A percentile compares a stretch with the other conserved stretches of the same genome.
Conservation (phyloP, 225 moss, liverwort and hornwort genomes). For the Bryoerythrophyllum caledonicum region DNA sequence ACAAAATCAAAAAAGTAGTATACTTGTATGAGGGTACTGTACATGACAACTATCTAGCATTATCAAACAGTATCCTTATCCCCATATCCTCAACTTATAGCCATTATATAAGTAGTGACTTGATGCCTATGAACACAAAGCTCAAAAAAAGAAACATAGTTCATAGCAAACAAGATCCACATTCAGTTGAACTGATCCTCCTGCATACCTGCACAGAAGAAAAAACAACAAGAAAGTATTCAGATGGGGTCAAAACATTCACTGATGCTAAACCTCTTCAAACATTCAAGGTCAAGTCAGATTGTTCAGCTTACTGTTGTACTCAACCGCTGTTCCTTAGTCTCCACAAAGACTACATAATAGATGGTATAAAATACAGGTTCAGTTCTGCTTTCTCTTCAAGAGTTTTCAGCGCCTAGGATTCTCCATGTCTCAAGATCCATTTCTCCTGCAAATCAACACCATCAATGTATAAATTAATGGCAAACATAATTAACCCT, state of each 20-base stretch:
- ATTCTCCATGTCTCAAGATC: conserved; percentile 13
- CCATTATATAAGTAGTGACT: neutral
- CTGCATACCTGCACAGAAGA: neutral
- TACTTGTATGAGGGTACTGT: too few relatives aligned
- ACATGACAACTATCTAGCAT: neutral
- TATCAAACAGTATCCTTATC: neutral
- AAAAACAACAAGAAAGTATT: neutral
- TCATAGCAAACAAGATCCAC: neutral
- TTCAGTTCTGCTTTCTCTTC: neutral
- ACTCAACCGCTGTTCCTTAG: neutral
- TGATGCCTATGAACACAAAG: conserved; percentile 1
- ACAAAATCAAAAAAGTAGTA: too few relatives aligned
- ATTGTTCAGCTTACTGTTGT: conserved; percentile 15
- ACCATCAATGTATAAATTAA: neutral
- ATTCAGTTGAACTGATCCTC: neutral
- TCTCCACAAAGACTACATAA: neutral
- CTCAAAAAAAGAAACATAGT: neutral
- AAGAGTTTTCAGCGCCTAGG: neutral
- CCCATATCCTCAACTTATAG: neutral
- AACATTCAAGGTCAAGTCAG: neutral
- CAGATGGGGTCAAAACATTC: neutral
- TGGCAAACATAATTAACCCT: too few relatives aligned
- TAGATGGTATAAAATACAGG: neutral
- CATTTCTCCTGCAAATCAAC: conserved; percentile 18
- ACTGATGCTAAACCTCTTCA: neutral